These are phyloP conservation scores for Albugo laibachii DNA, from an alignment of 352 stramenopile genomes.

Conservation along the genomic window DNA sequence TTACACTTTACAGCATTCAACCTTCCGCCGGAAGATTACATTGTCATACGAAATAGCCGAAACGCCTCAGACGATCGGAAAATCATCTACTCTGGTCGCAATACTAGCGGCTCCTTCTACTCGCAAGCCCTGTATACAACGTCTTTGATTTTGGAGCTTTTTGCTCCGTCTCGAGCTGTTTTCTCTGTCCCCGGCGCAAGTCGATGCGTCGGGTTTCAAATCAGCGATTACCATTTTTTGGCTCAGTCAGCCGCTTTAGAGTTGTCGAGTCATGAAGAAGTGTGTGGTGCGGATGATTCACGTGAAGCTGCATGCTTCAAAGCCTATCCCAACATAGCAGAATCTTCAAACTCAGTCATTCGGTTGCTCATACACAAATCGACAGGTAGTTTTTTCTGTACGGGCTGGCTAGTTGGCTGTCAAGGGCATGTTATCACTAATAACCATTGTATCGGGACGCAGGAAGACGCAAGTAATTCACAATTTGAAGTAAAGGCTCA, in stretches of 20 bases:
- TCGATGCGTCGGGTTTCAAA: constrained; percentile 23
- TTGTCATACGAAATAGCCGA: constrained; percentile 20
- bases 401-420: constrained; percentile 49
- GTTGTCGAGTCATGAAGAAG: constrained; percentile 13
- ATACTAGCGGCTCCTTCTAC: constrained; percentile 14
- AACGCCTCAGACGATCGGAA: constrained; percentile 10
- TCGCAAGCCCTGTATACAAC: constrained; percentile 16
- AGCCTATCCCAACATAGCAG: constrained; percentile 9
- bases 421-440: constrained; percentile 65
- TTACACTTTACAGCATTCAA: constrained; percentile 50
- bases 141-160: constrained; percentile 28
- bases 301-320: constrained; percentile 33
- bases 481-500: constrained; percentile 51
- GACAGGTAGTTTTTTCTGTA: constrained; percentile 35
- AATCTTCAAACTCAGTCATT: constrained; percentile 17
- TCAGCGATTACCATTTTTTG: constrained; percentile 28
- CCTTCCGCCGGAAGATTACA: constrained; percentile 28
- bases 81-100: constrained; percentile 18
- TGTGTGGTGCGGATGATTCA: constrained; percentile 45
- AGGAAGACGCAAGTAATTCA: constrained; percentile 25
- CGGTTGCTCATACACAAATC: constrained; percentile 47
- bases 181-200: constrained; percentile 5
- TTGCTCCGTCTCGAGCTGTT: neutral
- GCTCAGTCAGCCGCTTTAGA: constrained; percentile 9
- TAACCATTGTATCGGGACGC: constrained; percentile 47